These are phyloP conservation scores for Neonectria hederae DNA, from an alignment of 2,329 filamentous ascomycete genomes.

Conservation along the genomic window DNA sequence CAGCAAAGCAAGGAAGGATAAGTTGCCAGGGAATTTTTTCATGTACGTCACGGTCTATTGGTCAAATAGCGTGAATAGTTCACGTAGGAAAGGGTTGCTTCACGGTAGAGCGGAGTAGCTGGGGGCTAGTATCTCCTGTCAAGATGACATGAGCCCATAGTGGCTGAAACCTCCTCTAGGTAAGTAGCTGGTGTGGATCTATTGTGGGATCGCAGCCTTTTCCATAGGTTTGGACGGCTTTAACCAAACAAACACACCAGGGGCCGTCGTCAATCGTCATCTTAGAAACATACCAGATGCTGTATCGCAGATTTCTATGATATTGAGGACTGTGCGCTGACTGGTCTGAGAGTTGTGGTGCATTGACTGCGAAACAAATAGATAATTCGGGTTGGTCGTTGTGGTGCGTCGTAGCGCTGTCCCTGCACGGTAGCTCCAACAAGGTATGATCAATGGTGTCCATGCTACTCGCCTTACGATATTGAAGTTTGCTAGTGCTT, in stretches of 20 bases:
- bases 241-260: not conserved
- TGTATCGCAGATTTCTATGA: not conserved
- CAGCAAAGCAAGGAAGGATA: too few relatives aligned
- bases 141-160: not conserved
- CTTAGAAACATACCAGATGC: not conserved
- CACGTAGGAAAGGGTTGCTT: not conserved
- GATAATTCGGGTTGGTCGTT: constrained; percentile 7
- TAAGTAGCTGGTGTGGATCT: constrained; percentile 10
- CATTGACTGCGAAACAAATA: constrained; percentile 15
- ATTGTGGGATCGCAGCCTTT: not conserved
- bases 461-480: not conserved
- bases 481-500: not conserved
- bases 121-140: not conserved
- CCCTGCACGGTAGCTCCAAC: not conserved
- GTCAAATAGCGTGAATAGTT: not conserved
- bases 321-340: not conserved
- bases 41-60: too few relatives aligned
- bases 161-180: constrained; percentile 10
- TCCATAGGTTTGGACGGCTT: not conserved
- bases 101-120: not conserved
- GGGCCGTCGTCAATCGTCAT: not conserved
- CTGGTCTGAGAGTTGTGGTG: not conserved
- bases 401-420: not conserved
- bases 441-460: not conserved
- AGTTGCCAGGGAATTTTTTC: too few relatives aligned